Conservation (phyloP, 768 basidiomycete species). For the Phylloporus scabripes region DNA sequence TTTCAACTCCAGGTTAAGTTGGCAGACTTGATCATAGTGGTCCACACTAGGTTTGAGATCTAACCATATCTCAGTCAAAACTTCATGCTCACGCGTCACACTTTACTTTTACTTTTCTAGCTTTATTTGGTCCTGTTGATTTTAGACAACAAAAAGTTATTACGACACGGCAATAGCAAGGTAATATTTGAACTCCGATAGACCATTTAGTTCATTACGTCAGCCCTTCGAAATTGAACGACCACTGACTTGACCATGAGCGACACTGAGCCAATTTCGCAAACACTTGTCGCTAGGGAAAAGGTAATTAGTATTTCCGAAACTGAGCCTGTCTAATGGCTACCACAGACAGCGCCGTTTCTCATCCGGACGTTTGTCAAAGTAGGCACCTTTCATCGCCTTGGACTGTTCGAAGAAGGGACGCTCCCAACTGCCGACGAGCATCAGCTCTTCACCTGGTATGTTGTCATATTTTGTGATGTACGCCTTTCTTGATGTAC, state of each 20-base stretch:
- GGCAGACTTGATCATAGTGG: too few relatives aligned
- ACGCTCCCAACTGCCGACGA: slow-evolving; percentile 74
- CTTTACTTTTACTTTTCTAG: too few relatives aligned
- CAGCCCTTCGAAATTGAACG: background rate
- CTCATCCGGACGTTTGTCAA: slow-evolving; percentile 80
- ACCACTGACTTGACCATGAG: slow-evolving; percentile 17
- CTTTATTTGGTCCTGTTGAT: too few relatives aligned
- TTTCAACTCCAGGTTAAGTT: too few relatives aligned
- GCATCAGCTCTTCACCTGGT: slow-evolving; percentile 81
- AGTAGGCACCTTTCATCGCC: slow-evolving; percentile 71
- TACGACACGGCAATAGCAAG: too few relatives aligned
- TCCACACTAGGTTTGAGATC: too few relatives aligned
- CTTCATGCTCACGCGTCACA: too few relatives aligned
- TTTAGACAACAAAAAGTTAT: too few relatives aligned
- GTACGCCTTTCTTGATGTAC: background rate
- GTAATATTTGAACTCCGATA: background rate
- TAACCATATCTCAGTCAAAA: too few relatives aligned
- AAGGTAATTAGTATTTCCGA: slow-evolving; percentile 35
- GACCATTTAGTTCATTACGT: background rate
- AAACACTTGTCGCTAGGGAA: slow-evolving; percentile 48
- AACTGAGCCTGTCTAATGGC: background rate
- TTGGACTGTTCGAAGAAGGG: slow-evolving; percentile 72
- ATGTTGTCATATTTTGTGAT: slow-evolving; percentile 11
- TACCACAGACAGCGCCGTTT: slow-evolving; percentile 66
- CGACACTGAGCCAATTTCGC: slow-evolving; percentile 39